phyloP scores from a whole-genome alignment of 2,329 filamentous ascomycete genomes.

The Colletotrichum sp. region DNA sequence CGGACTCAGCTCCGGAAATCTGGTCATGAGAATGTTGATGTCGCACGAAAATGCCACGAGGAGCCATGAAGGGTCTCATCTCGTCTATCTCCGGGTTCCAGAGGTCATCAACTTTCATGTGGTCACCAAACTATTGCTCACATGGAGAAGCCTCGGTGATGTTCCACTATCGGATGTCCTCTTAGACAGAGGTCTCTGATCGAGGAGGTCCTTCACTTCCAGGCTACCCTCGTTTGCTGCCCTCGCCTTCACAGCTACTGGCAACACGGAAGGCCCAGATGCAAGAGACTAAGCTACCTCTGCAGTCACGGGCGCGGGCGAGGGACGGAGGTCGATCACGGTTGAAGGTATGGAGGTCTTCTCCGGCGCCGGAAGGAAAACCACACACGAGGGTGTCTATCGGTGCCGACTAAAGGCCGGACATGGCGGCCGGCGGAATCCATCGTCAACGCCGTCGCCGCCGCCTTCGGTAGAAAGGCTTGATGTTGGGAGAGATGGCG shows the following conservation, averaged over 20 bases:
- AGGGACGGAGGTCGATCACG: neutral
- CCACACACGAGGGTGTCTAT: neutral
- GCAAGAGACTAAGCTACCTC: neutral
- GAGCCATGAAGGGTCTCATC: neutral
- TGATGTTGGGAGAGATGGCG: neutral
- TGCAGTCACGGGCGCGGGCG: neutral
- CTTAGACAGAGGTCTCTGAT: neutral
- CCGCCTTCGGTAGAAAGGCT: neutral
- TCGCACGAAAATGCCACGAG: neutral
- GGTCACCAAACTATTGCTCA: neutral
- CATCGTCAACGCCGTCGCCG: neutral
- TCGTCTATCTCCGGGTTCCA: neutral
- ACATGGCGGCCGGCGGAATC: neutral
- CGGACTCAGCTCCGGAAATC: neutral
- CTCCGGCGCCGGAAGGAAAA: neutral
- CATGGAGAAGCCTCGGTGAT: neutral
- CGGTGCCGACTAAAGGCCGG: neutral
- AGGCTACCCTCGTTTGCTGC: no score
- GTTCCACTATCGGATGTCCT: neutral
- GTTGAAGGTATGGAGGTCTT: neutral
- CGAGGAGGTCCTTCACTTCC: neutral
- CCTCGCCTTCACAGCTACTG: no score
- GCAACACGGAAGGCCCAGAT: no score
- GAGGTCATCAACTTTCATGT: neutral
- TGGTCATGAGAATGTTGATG: neutral